Conservation (phyloP, 805 yeast species). For the Saccharomycopsis vini region DNA sequence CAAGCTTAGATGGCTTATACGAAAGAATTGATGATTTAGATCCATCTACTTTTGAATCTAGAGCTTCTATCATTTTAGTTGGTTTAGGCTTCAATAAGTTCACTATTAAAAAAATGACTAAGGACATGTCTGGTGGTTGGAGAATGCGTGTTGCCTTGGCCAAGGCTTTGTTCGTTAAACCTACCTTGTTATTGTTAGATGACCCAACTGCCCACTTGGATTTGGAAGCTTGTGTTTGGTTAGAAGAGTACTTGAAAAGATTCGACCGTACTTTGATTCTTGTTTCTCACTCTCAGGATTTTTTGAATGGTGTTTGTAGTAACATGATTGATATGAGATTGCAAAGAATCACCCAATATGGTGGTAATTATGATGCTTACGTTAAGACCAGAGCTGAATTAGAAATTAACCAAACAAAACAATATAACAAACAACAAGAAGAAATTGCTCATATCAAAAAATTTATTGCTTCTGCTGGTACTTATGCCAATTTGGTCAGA, state of each 20-base stretch:
- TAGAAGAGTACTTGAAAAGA: conserved; percentile 93
- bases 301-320: conserved; percentile 96
- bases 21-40: conserved; percentile 96
- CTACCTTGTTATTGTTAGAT: conserved; percentile 86
- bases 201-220: conserved; percentile 99
- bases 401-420: conserved; percentile 98
- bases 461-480: conserved; percentile 99
- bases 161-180: conserved; percentile 96
- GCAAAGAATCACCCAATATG: conserved; percentile 65
- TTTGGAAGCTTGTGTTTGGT: conserved; percentile 99
- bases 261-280: conserved; percentile 89
- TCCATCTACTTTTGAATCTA: conserved; percentile 88
- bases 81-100: conserved; percentile 92
- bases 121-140: conserved; percentile 99
- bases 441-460: conserved; percentile 97
- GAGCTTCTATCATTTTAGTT: conserved; percentile 90
- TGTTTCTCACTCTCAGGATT: conserved; percentile 98
- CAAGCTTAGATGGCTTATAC: conserved; percentile 74
- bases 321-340: conserved; percentile 97
- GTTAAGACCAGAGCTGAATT: conserved; percentile 87
- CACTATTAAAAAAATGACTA: conserved; percentile 88
- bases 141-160: conserved; percentile 99
- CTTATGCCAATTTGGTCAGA: conserved; percentile 95
- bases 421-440: conserved; percentile 94
- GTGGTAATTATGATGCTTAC: conserved; percentile 98